Evolutionary conservation across 2,329 filamentous ascomycete species (phyloP).

Genomic region (Cyphellophora attinorum): DNA sequence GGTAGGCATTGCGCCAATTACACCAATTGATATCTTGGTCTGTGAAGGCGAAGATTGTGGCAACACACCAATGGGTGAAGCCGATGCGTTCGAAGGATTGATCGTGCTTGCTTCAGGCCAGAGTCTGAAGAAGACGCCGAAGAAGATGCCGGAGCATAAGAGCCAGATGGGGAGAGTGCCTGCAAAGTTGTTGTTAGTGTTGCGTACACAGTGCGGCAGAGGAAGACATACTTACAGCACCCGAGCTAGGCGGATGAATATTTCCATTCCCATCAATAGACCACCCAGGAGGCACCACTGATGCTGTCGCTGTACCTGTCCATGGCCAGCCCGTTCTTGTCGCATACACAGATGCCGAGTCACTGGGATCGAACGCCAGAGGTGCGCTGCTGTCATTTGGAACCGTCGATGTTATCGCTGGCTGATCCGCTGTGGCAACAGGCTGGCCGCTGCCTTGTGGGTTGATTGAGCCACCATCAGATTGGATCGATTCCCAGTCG

Average conservation of each 20-base stretch:
- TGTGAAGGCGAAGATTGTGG: too few relatives aligned
- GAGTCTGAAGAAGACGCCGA: constrained; percentile 36
- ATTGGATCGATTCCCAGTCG: constrained; percentile 69
- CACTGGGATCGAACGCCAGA: constrained; percentile 59
- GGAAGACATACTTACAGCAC: constrained; percentile 26
- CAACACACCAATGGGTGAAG: too few relatives aligned
- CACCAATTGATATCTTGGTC: too few relatives aligned
- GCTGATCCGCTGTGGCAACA: constrained; percentile 10
- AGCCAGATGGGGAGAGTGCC: constrained; percentile 46
- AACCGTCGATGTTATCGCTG: constrained; percentile 13
- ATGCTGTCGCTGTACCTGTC: constrained; percentile 45
- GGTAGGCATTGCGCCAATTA: too few relatives aligned
- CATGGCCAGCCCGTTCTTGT: constrained; percentile 60
- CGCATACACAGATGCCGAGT: constrained; percentile 42
- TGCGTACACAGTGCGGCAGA: constrained; percentile 6
- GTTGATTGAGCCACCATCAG: constrained; percentile 70
- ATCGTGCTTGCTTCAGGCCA: constrained; percentile 38
- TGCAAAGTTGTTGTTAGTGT: constrained; percentile 25
- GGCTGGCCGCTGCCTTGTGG: constrained; percentile 47
- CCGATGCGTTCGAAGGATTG: too few relatives aligned
- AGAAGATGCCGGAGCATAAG: constrained; percentile 35
- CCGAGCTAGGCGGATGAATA: constrained; percentile 51
- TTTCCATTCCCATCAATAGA: constrained; percentile 69
- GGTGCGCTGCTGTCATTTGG: constrained; percentile 32
- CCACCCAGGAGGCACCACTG: constrained; percentile 65